Evolutionary conservation across 2,329 filamentous ascomycete species (phyloP), one percentile per base, ranked within the genome.

Genomic region (Tolypocladium album): DNA sequence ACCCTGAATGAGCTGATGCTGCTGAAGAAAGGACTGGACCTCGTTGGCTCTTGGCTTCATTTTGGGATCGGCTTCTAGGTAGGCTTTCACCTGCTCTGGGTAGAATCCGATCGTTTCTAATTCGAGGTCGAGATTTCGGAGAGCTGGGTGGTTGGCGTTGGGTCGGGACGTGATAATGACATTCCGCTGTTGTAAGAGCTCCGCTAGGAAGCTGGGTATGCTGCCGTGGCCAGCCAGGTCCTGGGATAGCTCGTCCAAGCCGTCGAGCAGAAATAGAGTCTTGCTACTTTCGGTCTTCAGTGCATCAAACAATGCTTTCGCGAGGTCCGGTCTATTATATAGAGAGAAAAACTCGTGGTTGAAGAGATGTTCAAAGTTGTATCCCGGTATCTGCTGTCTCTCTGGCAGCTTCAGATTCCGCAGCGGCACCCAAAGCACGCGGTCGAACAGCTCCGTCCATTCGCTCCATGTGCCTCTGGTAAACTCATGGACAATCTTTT

Each of bases 211-310:
- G 20, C 50, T 4, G 27, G 38, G 61, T 62, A 67, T 66, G 7
- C 64, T 38, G 39, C 56, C 8, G 8, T 61, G 27, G 2, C 24
- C 3, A 2, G 13, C 47, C 27, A 70, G 53, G 11, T 65, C 64
- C 53, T 67, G 57, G 1, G 66, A 68, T 9, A 78, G 64, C 69
- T 79, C 76, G 58, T 79, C 77, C 12, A 78, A 60, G 5, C 76
- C 76, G 63, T 79, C 76, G 20, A 79, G 69, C 13, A 78, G 53
- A 53, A 77, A 76, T 1, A 79, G 65, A n/a, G 69, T 75, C 56
- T 59, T 67, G n/a, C n/a, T 42, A 1, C 17, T 34, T 34, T 34
- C 31, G 31, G 31, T 34, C 31, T 34, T 34, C 31, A 34, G 31
- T 34, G 31, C 31, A 34, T 34, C 31, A 34, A 34, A 34, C 31